phyloP scores from a whole-genome alignment of 1,284 basidiomycete genomes.

The Ustilago curta region DNA sequence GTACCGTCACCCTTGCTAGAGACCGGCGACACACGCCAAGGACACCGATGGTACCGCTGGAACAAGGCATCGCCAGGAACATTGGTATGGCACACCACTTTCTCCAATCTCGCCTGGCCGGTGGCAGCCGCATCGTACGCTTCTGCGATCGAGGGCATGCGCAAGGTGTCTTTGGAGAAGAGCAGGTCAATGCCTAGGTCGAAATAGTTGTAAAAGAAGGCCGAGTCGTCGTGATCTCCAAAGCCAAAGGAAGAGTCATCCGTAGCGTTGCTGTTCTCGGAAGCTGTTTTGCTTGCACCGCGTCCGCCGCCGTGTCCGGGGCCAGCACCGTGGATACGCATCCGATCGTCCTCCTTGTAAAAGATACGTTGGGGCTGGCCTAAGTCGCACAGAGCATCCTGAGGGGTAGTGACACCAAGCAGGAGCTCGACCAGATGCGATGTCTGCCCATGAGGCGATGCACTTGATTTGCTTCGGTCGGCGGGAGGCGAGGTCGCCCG shows the following conservation, averaged over 20 bases:
- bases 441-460: constrained; percentile 3
- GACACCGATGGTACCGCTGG: constrained; percentile 49
- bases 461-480: not conserved
- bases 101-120: constrained; percentile 46
- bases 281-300: constrained; percentile 3
- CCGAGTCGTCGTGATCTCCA: constrained; percentile 31
- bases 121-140: constrained; percentile 20
- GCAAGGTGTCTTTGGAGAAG: constrained; percentile 30
- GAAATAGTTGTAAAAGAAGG: constrained; percentile 59
- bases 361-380: constrained; percentile 49
- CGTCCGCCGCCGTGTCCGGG: constrained; percentile 6
- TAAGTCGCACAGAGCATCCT: constrained; percentile 46
- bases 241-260: constrained; percentile 16
- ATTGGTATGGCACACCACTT: constrained; percentile 53
- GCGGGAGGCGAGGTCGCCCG: constrained; percentile 17
- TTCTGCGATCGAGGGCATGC: constrained; percentile 29
- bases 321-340: constrained; percentile 42
- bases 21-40: constrained; percentile 29
- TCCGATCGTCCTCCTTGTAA: constrained; percentile 51
- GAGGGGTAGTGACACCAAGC: constrained; percentile 45
- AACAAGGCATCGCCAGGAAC: constrained; percentile 50
- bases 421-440: constrained; percentile 27
- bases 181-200: constrained; percentile 53
- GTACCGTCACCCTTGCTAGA: not conserved
- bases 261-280: constrained; percentile 19